A percentile compares a stretch with the other conserved stretches of the same genome.
phyloP scores from a whole-genome alignment of 2,329 filamentous ascomycete genomes.

The Rhexocercosporidium sp. region DNA sequence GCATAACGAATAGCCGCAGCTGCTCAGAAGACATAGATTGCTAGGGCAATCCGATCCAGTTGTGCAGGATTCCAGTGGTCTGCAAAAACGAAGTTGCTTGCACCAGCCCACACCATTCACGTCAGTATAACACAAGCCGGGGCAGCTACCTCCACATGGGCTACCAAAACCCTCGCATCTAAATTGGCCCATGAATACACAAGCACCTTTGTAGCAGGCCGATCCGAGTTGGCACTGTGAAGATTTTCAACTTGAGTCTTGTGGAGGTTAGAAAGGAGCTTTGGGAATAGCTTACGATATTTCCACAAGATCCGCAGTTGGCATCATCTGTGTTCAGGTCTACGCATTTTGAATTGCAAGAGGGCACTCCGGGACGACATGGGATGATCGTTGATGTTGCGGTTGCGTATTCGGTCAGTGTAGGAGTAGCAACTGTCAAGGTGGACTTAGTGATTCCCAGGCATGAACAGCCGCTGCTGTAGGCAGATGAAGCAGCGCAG shows the following conservation, averaged over 20 bases:
- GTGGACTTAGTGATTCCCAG: slow-evolving; percentile 13
- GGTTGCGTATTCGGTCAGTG: neutral
- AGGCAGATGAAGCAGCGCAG: slow-evolving; percentile 11
- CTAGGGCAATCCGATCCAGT: neutral
- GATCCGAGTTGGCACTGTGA: neutral
- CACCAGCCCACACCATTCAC: neutral
- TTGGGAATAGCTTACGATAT: neutral
- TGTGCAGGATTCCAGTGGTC: neutral
- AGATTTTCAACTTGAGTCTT: neutral
- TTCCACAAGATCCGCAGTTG: neutral
- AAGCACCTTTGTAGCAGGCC: neutral
- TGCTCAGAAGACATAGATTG: neutral
- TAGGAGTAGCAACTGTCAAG: slow-evolving; percentile 1
- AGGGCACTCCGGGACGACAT: neutral
- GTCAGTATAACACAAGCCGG: neutral
- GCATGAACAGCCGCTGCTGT: slow-evolving; percentile 18
- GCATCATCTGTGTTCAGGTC: neutral
- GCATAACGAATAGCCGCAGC: neutral
- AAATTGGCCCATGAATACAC: neutral
- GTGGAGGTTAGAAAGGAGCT: neutral
- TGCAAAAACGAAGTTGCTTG: neutral
- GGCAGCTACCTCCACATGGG: neutral
- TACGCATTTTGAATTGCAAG: neutral
- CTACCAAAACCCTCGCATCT: neutral
- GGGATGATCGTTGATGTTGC: neutral